Base-by-base conservation (phyloP, 805 yeast species). In the Saccharomycopsis oosterbeekiorum region DNA sequence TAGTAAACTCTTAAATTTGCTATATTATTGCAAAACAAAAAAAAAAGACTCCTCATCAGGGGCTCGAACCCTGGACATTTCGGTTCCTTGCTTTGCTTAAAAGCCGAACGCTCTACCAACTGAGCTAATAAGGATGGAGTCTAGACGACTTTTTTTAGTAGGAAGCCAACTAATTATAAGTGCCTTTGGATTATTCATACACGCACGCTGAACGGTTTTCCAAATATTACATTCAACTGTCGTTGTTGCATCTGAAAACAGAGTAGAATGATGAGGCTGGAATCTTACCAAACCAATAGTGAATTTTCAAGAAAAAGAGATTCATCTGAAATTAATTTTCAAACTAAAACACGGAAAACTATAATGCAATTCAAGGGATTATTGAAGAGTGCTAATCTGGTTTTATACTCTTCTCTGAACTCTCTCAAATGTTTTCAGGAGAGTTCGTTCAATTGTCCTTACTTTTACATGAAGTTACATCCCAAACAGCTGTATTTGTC, bases 31-130 rank as follows among this genome's bases (percentile, higher is more conserved):
- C 36, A 39, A 37, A 36, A 36, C 17, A 34, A 29, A 37, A 55
- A 63, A 63, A 63, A 62, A 59, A 42, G 57, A 56, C 65, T 63
- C 65, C 65, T 63, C 65, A 63, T 63, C 76, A 74, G 78, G 78
- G 78, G 78, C 78, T 75, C 75, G 78, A 75, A 75, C 78, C 78
- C 78, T 74, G 76, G 78, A 75, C 78, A 73, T 74, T 75, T 75
- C 76, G 77, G 76, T 74, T 63, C 65, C 65, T 63, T 61, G 53
- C 58, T 55, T 37, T 37, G 58, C 58, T 29, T 60, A 60, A 60
- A 60, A 60, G 62, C 62, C 62, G 62, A 60, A 60, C 62, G 62
- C 62, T 60, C 62, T 60, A 60, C 62, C 62, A 41, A 21, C 43
- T 59, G 51, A 43, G 51, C 51, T 43, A 43, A 43, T 43, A 43